Base-by-base conservation (phyloP, 352 stramenopile species). In the Pythium pyrilobum region DNA sequence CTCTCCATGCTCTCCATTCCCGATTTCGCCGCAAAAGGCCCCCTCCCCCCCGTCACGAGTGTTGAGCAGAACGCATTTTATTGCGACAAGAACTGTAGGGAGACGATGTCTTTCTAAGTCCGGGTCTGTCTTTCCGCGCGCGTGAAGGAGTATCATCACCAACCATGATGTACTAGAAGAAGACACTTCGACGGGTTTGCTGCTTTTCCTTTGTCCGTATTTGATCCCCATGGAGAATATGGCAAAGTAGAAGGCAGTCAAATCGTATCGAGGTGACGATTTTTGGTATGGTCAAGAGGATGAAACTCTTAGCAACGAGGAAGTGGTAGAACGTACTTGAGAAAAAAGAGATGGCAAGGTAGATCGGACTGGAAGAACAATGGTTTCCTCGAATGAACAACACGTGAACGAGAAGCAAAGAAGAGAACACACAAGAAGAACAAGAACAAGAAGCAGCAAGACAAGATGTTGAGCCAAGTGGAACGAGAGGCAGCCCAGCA, bases 101-200 rank as follows among this genome's bases (percentile, higher is more conserved):
- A 88, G 77, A 87, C 79, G 69, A 90, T 90, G 79, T 87, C 79
- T 90, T 90, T 90, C 79, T 90, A 90, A 90, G 77, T 87, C 49
- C 81, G 79, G 76, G 48, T 78, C 59, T 72, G 64, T 72, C 74
- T 85, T 76, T 82, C 72, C 62, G 65, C 77, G 74, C 48, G 53
- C 46, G 59, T 57, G 42, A 50, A 57, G 41, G 52, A 66, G n/a
- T n/a, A 63, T 64, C 69, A 76, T 86, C 75, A 86, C 77, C 73
- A 85, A 46, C 46, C n/a, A 64, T 81, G 71, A 85, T 81, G 56
- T 87, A 76, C 80, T 87, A 57, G 39, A n/a, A 8, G 20, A 28
- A 47, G 56, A 57, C 47, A 43, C 53, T 61, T 48, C 40, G 27
- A 38, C 15, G 24, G 9, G 12, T 69, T 53, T 74, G 59, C 58